Evolutionary conservation across 2,329 filamentous ascomycete species (phyloP).

Genomic region (Blastomyces silverae): DNA sequence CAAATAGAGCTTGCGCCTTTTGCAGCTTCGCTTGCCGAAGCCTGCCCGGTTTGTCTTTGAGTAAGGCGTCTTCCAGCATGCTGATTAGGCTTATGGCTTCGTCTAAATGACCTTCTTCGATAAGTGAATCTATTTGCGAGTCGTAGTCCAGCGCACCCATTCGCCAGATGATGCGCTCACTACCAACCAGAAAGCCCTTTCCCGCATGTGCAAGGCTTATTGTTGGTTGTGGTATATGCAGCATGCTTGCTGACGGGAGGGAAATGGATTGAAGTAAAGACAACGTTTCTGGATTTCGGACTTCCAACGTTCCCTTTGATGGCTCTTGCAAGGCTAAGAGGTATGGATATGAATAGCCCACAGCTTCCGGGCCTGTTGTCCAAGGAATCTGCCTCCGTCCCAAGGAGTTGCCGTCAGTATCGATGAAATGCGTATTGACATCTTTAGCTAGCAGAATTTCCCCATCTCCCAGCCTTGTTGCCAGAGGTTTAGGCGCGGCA

Average conservation of each 20-base stretch:
- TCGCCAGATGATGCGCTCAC: slow-evolving; percentile 87
- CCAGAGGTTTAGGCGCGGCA: slow-evolving; percentile 84
- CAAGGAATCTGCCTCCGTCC: slow-evolving; percentile 88
- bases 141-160: slow-evolving; percentile 94
- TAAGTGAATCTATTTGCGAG: slow-evolving; percentile 74
- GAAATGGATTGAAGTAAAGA: slow-evolving; percentile 80
- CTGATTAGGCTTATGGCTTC: slow-evolving; percentile 84
- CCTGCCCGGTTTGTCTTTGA: slow-evolving; percentile 72
- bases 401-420: slow-evolving; percentile 70
- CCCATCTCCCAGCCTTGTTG: slow-evolving; percentile 71
- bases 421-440: slow-evolving; percentile 89
- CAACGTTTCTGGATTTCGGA: slow-evolving; percentile 85
- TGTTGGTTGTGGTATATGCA: slow-evolving; percentile 89
- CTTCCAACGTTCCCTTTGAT: slow-evolving; percentile 76
- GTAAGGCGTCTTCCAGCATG: slow-evolving; percentile 86
- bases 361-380: slow-evolving; percentile 76
- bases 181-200: slow-evolving; percentile 90
- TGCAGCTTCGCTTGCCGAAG: slow-evolving; percentile 82
- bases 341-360: slow-evolving; percentile 96
- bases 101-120: slow-evolving; percentile 67
- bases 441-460: slow-evolving; percentile 95
- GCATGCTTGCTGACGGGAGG: slow-evolving; percentile 70
- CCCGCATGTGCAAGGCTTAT: slow-evolving; percentile 92
- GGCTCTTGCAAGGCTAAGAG: slow-evolving; percentile 78
- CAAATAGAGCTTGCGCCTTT: slow-evolving; percentile 82